Percentiles rank a stretch among this genome's conserved stretches.
phyloP scores from a whole-genome alignment of 2,329 filamentous ascomycete genomes.

The Claviceps sp. region DNA sequence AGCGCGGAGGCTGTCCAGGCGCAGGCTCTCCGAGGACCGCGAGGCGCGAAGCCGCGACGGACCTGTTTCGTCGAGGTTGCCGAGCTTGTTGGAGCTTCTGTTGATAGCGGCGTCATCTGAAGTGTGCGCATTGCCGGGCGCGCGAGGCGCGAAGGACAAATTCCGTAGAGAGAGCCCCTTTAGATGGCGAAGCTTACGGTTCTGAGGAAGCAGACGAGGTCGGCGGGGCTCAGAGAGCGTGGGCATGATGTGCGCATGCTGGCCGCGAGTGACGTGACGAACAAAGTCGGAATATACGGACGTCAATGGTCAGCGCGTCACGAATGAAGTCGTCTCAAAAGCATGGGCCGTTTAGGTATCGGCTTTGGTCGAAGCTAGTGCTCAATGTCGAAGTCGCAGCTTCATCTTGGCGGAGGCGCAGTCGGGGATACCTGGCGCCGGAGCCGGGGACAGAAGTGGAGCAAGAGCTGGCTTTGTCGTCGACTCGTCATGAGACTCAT shows the following conservation, averaged over 20 bases:
- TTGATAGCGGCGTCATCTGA: constrained; percentile 70
- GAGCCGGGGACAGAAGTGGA: no score
- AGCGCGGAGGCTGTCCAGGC: constrained; percentile 3
- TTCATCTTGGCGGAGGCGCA: no score
- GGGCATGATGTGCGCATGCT: constrained; percentile 18
- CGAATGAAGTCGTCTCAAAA: not conserved
- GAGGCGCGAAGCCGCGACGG: constrained; percentile 36
- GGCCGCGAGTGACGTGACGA: not conserved
- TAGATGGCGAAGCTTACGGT: constrained; percentile 78
- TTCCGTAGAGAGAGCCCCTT: constrained; percentile 81
- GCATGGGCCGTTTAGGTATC: no score
- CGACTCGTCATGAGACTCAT: no score
- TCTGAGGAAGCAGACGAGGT: constrained; percentile 51
- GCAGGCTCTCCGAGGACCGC: constrained; percentile 24
- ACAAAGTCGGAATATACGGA: not conserved
- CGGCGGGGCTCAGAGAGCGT: constrained; percentile 25
- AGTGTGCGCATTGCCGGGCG: constrained; percentile 36
- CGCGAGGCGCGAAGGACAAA: constrained; percentile 50
- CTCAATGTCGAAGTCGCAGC: no score
- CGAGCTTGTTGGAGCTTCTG: constrained; percentile 54
- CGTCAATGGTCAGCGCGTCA: not conserved
- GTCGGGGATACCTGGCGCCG: no score
- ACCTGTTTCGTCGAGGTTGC: constrained; percentile 31
- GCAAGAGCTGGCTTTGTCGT: no score
- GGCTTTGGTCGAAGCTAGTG: no score